Base-by-base conservation (phyloP, 2,329 filamentous ascomycete genomes). In the Cordyceps javanica region DNA sequence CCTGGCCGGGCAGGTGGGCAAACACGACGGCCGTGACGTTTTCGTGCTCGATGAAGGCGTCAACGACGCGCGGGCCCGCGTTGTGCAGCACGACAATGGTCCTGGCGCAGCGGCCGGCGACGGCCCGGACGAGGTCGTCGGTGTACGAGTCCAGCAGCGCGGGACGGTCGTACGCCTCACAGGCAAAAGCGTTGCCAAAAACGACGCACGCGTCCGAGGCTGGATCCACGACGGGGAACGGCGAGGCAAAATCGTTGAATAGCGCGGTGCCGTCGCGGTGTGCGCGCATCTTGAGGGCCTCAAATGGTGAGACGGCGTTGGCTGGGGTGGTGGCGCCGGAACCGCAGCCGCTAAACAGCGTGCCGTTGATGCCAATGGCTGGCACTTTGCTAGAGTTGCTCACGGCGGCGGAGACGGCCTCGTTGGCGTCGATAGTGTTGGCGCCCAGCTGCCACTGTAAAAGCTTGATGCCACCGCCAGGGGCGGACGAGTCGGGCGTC, bases 81-180 rank as follows among this genome's bases (percentile, higher is more conserved):
- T 86, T 87, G 68, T 88, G 84, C 5, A 88, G 75, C 1, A 87
- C 73, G 0, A 88, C 85, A 19, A 88, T 75, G 1, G 85, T 5
- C n/a, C n/a, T n/a, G n/a, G n/a, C 76, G 68, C 84, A 88, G 23
- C 75, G 73, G 8, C 73, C 70, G 0, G 86, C 85, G 0, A 88
- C 82, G 46, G 80, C 76, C 1, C 70, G 70, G 44, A 88, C 77
- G 0, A 88, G 70, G 0, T 68, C 70, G 61, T 88, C 84, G 1
- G 81, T 85, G 54, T 82, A 83, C 59, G 87, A 86, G 66, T 93
- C 89, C 30, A 79, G 77, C 41, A 90, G 74, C 8, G 77, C 77
- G 0, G 81, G 74, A 48, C 83, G 77, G 59, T 90, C 79, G 61
- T 80, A 87, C 1, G 87, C 88, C 70, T 96, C 91, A 1, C 87